Percentiles rank a stretch among this genome's conserved stretches.
Evolutionary conservation across 306 rosid species (phyloP).

Genomic region (Cicer arietinum): DNA sequence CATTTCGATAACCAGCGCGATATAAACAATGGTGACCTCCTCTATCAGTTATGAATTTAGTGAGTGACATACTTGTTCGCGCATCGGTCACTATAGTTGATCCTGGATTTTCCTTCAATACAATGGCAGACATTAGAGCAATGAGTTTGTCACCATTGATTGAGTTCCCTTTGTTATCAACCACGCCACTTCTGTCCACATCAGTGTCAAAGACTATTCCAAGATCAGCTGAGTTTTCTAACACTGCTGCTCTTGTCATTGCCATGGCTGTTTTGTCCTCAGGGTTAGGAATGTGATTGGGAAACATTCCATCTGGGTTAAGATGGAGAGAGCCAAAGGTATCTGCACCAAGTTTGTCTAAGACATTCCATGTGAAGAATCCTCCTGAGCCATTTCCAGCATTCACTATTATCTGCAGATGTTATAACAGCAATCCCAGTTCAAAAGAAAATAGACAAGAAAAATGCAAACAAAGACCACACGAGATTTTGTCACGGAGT

Average conservation of each 20-base stretch:
- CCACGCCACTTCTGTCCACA: slow-evolving; percentile 88
- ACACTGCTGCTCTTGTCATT: slow-evolving; percentile 73
- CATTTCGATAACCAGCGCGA: slow-evolving; percentile 87
- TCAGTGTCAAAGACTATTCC: slow-evolving; percentile 91
- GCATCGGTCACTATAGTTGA: slow-evolving; percentile 84
- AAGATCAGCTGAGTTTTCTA: slow-evolving; percentile 70
- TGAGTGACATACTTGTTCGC: slow-evolving; percentile 77
- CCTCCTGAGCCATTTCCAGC: slow-evolving; percentile 98
- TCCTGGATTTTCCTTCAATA: slow-evolving; percentile 74
- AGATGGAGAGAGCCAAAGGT: slow-evolving; percentile 91
- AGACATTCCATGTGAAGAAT: slow-evolving; percentile 84
- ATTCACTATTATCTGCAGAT: slow-evolving; percentile 76
- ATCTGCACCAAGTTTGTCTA: slow-evolving; percentile 95
- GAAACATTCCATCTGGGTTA: slow-evolving; percentile 91
- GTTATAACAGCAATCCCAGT: too few relatives aligned
- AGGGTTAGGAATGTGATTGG: slow-evolving; percentile 90
- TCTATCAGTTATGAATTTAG: slow-evolving; percentile 64
- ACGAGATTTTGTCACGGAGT: too few relatives aligned
- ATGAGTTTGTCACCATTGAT: slow-evolving; percentile 86
- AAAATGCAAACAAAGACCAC: too few relatives aligned
- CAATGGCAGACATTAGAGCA: slow-evolving; percentile 84
- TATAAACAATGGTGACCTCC: slow-evolving; percentile 87
- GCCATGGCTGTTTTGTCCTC: slow-evolving; percentile 91
- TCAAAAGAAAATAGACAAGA: too few relatives aligned
- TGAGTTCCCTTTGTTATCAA: slow-evolving; percentile 71